Conservation (phyloP, 2,329 filamentous ascomycete species). For the Diaporthe citriasiana region DNA sequence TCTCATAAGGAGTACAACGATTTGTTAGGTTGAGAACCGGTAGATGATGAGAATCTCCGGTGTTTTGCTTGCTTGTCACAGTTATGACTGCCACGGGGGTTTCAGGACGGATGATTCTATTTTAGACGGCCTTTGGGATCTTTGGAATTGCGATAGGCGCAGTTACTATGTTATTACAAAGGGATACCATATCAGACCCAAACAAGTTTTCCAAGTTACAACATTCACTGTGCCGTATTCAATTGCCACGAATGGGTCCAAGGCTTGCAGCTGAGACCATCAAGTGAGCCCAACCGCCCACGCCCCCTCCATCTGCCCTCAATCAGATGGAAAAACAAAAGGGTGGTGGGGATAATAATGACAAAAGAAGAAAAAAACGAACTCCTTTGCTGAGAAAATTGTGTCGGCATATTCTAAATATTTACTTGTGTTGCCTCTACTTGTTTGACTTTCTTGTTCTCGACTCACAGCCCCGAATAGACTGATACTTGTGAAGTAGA, state of each 20-base stretch:
- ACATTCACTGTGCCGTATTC: background rate
- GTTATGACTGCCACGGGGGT: background rate
- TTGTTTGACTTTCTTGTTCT: no score
- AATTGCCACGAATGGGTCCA: background rate
- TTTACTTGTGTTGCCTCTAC: no score
- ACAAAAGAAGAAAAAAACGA: no score
- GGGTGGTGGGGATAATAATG: no score
- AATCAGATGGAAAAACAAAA: no score
- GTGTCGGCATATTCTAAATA: no score
- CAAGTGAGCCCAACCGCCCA: background rate
- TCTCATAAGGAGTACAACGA: slow-evolving; percentile 32
- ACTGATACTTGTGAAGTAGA: no score
- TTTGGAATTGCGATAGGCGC: background rate
- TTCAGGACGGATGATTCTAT: background rate
- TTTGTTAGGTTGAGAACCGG: slow-evolving; percentile 13
- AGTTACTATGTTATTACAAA: background rate
- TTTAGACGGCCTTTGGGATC: background rate
- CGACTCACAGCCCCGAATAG: no score
- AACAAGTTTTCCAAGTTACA: background rate
- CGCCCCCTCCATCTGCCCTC: no score
- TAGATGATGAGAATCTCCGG: background rate
- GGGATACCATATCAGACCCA: slow-evolving; percentile 6
- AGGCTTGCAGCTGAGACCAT: background rate
- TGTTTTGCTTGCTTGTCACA: background rate
- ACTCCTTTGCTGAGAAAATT: no score